Evolutionary conservation across 768 basidiomycete species (phyloP).

Genomic region (Multifurca ochricompacta): DNA sequence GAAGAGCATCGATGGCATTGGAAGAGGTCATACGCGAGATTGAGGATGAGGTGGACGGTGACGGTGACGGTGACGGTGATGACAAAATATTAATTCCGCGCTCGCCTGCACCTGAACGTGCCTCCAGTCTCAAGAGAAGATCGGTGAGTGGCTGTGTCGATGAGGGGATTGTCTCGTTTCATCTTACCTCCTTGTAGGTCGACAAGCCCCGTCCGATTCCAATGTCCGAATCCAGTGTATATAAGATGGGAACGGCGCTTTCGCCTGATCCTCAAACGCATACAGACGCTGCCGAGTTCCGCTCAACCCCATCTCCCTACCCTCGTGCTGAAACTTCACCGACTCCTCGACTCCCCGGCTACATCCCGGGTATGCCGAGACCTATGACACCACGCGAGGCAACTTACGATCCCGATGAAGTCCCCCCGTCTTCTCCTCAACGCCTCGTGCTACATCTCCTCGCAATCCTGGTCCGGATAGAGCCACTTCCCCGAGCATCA

Average conservation of each 20-base stretch:
- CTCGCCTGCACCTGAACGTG: constrained; percentile 30
- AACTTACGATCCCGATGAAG: constrained; percentile 59
- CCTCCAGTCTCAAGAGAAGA: constrained; percentile 10
- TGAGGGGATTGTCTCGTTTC: neutral
- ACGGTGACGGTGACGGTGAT: constrained; percentile 29
- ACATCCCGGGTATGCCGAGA: constrained; percentile 84
- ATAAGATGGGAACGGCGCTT: constrained; percentile 63
- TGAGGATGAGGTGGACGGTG: constrained; percentile 56
- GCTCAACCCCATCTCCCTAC: constrained; percentile 53
- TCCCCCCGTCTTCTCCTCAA: constrained; percentile 62
- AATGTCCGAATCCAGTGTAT: constrained; percentile 29
- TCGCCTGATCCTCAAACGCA: constrained; percentile 50
- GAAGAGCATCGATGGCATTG: constrained; percentile 64
- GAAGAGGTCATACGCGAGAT: constrained; percentile 72
- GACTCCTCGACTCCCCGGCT: constrained; percentile 60
- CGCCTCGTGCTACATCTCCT: constrained; percentile 73
- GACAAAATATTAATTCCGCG: constrained; percentile 74
- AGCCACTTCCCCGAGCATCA: constrained; percentile 30
- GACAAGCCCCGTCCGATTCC: neutral
- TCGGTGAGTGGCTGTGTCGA: constrained; percentile 14
- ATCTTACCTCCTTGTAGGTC: neutral
- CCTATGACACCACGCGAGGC: constrained; percentile 83
- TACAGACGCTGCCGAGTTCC: constrained; percentile 41
- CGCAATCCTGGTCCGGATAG: constrained; percentile 32
- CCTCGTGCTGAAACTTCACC: constrained; percentile 46